Conservation (phyloP, 495 filamentous ascomycete species). For the Xylaria curta region DNA sequence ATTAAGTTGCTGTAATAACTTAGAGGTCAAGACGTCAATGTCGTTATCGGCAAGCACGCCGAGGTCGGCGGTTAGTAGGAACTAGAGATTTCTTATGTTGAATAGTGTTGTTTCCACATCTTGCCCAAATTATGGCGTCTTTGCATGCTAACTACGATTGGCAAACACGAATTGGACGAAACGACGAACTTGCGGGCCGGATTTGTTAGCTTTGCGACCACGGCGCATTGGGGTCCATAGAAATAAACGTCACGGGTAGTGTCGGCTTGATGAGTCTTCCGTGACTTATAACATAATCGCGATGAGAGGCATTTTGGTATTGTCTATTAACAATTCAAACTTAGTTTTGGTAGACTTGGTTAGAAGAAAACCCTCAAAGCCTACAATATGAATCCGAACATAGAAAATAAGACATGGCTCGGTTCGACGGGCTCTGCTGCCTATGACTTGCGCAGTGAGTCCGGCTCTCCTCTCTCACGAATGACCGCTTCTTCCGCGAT, state of each 20-base stretch:
- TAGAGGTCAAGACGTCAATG: background rate
- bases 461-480: background rate
- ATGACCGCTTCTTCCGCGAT: background rate
- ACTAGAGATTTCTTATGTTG: background rate
- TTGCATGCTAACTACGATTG: background rate
- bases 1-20: background rate
- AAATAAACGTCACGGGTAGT: background rate
- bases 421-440: constrained; percentile 49
- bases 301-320: background rate
- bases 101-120: background rate
- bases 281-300: background rate
- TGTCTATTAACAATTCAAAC: background rate
- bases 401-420: constrained; percentile 36
- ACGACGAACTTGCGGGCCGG: background rate
- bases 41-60: background rate
- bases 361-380: background rate
- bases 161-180: background rate
- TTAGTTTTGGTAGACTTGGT: background rate
- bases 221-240: background rate
- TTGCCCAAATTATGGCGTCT: background rate
- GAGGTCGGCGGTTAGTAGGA: background rate
- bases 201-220: background rate
- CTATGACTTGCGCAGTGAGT: constrained; percentile 50
- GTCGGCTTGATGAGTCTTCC: background rate
- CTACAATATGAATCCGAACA: background rate